These are phyloP conservation scores for Talaromyces verruculosus DNA, from an alignment of 2,329 filamentous ascomycete genomes.

Conservation along the genomic window DNA sequence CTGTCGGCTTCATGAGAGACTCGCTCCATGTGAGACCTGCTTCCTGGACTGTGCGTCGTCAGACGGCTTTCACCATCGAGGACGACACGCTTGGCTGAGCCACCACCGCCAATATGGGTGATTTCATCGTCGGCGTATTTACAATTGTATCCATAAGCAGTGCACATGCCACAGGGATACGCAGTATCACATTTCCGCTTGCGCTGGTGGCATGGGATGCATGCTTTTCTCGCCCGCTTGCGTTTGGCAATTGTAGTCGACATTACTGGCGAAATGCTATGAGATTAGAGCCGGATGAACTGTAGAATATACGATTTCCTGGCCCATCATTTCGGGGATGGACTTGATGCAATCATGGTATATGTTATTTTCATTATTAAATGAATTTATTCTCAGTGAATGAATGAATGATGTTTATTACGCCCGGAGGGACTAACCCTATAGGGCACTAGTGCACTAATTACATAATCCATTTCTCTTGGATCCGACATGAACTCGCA, in stretches of 20 bases:
- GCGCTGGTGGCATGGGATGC: conserved; percentile 35
- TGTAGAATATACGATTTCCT: background rate
- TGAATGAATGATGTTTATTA: too few species aligned
- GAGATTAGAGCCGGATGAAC: background rate
- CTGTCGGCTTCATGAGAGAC: background rate
- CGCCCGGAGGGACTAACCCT: too few species aligned
- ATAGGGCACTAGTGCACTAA: too few species aligned
- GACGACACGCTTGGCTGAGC: background rate
- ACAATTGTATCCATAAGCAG: conserved; percentile 32
- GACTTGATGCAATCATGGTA: background rate
- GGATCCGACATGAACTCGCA: too few species aligned
- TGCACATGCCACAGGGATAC: conserved; percentile 34
- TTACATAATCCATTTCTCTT: too few species aligned
- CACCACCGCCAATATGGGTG: background rate
- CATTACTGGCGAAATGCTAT: conserved; percentile 20
- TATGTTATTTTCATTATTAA: background rate
- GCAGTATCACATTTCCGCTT: conserved; percentile 36
- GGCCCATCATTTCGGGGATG: background rate
- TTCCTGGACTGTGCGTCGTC: background rate
- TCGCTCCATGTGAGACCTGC: background rate
- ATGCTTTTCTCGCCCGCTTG: conserved; percentile 34
- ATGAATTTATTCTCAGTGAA: background rate
- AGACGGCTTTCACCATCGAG: background rate
- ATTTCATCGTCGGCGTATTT: conserved; percentile 26
- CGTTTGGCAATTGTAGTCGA: conserved; percentile 27